Conservation (phyloP, 495 filamentous ascomycete species). For the Tuber indicum region DNA sequence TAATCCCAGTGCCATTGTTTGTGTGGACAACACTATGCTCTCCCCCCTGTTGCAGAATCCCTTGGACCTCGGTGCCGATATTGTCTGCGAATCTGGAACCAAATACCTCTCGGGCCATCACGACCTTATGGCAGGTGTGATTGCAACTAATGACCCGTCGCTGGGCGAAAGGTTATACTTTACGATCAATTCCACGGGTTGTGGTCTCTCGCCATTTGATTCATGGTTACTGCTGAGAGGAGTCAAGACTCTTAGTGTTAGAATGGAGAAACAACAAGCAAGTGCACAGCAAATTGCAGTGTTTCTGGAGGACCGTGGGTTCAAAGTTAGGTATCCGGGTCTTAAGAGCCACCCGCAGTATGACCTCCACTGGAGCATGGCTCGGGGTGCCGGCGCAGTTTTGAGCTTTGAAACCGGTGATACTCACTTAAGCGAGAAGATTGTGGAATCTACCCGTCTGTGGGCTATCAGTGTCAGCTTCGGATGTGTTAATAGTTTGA, state of each 20-base stretch:
- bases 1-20: conserved; percentile 74
- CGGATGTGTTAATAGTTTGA: conserved; percentile 95
- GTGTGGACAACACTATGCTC: conserved; percentile 98
- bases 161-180: conserved; percentile 89
- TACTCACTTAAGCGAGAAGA: conserved; percentile 70
- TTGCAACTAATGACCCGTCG: conserved; percentile 73
- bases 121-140: conserved; percentile 96
- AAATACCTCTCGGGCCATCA: conserved; percentile 98
- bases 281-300: conserved; percentile 86
- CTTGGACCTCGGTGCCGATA: conserved; percentile 86
- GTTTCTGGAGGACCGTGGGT: conserved; percentile 85
- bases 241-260: conserved; percentile 90
- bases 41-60: conserved; percentile 88
- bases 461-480: conserved; percentile 97
- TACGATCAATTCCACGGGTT: conserved; percentile 91
- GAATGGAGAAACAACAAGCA: conserved; percentile 95
- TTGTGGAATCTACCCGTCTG: conserved; percentile 83
- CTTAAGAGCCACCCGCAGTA: conserved; percentile 93
- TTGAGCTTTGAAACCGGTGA: conserved; percentile 94
- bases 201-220: conserved; percentile 88
- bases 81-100: conserved; percentile 94
- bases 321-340: conserved; percentile 90
- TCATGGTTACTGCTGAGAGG: conserved; percentile 91
- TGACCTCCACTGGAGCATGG: conserved; percentile 89
- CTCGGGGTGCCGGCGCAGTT: conserved; percentile 86